A percentile compares a stretch with the other conserved stretches of the same genome.
Conservation (phyloP, 2,329 filamentous ascomycete genomes). For the Colletotrichum graminicola region DNA sequence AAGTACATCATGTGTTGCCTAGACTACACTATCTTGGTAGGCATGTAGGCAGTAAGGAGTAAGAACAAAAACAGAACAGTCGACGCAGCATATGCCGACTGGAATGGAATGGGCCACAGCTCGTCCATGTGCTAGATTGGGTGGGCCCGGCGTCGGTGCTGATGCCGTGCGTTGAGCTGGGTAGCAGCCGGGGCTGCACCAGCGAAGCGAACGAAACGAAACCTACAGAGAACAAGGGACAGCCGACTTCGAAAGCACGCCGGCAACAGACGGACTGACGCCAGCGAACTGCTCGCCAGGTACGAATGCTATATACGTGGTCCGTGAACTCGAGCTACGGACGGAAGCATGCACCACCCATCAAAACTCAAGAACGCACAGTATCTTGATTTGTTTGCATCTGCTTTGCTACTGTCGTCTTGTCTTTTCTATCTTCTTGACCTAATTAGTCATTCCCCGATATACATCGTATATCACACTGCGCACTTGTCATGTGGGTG, state of each 20-base stretch:
- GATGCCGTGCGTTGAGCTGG: conserved; percentile 23
- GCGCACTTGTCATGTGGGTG: background rate
- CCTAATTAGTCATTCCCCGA: background rate
- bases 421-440: background rate
- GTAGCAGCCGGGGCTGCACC: conserved; percentile 23
- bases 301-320: background rate
- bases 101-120: background rate
- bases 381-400: background rate
- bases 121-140: background rate
- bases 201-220: conserved; percentile 25
- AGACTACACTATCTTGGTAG: too few relatives aligned
- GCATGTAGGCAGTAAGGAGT: background rate
- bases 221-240: conserved; percentile 21
- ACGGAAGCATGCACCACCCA: background rate
- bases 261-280: conserved; percentile 25
- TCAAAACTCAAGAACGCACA: background rate
- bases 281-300: conserved; percentile 9
- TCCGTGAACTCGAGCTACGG: background rate
- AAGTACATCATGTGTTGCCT: too few relatives aligned
- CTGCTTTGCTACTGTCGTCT: background rate
- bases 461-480: too few relatives aligned
- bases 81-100: conserved; percentile 4
- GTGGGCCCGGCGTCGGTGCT: conserved; percentile 22
- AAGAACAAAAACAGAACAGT: background rate
- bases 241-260: conserved; percentile 13